Conservation (phyloP, 768 basidiomycete species). For the Suillus decipiens region DNA sequence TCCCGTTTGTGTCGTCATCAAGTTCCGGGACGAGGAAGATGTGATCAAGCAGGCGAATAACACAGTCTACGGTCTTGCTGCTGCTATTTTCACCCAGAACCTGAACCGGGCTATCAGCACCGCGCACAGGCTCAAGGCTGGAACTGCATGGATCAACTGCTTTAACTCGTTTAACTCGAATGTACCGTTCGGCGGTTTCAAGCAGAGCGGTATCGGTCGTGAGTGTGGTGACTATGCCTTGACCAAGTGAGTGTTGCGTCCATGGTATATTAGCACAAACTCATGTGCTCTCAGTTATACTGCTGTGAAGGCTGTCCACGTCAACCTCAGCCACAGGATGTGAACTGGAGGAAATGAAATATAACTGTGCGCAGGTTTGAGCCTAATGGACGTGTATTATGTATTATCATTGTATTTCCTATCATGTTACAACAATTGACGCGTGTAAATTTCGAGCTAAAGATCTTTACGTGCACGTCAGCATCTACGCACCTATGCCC, state of each 20-base stretch:
- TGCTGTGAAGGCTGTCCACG: constrained; percentile 61
- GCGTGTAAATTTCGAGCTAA: neutral
- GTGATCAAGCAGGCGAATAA: constrained; percentile 81
- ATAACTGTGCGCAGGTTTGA: neutral
- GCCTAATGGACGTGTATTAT: neutral
- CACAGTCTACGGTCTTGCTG: constrained; percentile 83
- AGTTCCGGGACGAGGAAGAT: constrained; percentile 71
- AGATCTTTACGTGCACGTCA: too few species aligned
- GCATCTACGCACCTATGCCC: too few species aligned
- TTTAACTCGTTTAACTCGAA: constrained; percentile 30
- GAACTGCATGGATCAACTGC: constrained; percentile 70
- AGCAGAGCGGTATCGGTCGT: constrained; percentile 79
- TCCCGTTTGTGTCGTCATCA: constrained; percentile 74
- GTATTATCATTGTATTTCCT: neutral
- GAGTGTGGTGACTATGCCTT: constrained; percentile 80
- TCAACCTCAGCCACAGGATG: constrained; percentile 45
- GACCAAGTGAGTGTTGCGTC: constrained; percentile 37
- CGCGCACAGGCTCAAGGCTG: constrained; percentile 77
- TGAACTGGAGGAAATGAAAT: constrained; percentile 10
- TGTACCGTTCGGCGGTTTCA: constrained; percentile 86
- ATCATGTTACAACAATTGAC: neutral
- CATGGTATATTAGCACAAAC: neutral
- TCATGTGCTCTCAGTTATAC: constrained; percentile 44
- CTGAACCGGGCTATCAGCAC: constrained; percentile 71
- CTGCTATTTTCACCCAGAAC: constrained; percentile 83